phyloP scores from a whole-genome alignment of 495 filamentous ascomycete genomes.

The Hyaloscypha finlandica region DNA sequence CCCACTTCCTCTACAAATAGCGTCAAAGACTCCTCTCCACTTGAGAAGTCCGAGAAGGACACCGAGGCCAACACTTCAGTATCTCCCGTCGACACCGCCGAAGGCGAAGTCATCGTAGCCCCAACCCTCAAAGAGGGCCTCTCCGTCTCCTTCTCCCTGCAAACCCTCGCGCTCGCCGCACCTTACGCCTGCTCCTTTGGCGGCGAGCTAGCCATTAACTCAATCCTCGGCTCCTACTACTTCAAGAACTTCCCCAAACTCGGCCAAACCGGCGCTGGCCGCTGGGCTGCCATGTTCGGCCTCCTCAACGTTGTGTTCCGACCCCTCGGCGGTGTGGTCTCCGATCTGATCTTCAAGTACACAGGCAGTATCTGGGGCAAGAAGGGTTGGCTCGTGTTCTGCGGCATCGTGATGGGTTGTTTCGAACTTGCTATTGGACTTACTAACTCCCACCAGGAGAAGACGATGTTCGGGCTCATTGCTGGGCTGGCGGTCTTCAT shows the following conservation, averaged over 20 bases:
- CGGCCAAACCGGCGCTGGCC: conserved; percentile 68
- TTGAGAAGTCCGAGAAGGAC: conserved; percentile 36
- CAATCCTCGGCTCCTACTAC: conserved; percentile 80
- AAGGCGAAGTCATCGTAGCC: conserved; percentile 65
- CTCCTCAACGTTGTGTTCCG: conserved; percentile 79
- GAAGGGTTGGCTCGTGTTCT: conserved; percentile 67
- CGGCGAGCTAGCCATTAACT: conserved; percentile 82
- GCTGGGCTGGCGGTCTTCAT: conserved; percentile 74
- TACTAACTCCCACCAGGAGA: conserved; percentile 55
- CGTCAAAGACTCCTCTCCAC: neutral
- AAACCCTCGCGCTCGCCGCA: conserved; percentile 65
- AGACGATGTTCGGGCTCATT: conserved; percentile 75
- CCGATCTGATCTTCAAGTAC: conserved; percentile 68
- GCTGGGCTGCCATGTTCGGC: conserved; percentile 89
- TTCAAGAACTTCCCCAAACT: conserved; percentile 72
- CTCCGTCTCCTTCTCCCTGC: conserved; percentile 60
- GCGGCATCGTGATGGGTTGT: conserved; percentile 63
- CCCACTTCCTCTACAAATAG: conserved; percentile 14
- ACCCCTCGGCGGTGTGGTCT: conserved; percentile 70
- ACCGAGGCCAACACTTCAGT: conserved; percentile 31
- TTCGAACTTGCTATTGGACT: conserved; percentile 72
- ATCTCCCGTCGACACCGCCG: conserved; percentile 50
- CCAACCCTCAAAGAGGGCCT: conserved; percentile 65
- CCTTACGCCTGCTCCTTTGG: conserved; percentile 86
- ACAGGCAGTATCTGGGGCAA: conserved; percentile 67